Conservation (phyloP, 1,139 yeast genomes). For the Pichia cactophila region DNA sequence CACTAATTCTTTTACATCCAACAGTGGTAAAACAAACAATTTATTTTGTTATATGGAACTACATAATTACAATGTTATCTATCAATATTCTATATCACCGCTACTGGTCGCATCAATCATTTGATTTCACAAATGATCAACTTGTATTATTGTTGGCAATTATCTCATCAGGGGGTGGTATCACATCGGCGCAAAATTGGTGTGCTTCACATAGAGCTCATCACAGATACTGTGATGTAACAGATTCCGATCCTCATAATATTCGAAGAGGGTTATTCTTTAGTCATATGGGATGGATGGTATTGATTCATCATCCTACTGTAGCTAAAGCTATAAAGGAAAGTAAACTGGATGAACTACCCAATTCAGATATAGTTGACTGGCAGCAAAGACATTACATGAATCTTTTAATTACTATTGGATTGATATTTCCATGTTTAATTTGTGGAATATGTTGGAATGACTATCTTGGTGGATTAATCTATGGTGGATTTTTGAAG, state of each 20-base stretch:
- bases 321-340: constrained; percentile 31
- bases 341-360: constrained; percentile 30
- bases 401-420: constrained; percentile 37
- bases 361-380: constrained; percentile 35
- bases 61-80: constrained; percentile 35
- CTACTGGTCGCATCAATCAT: constrained; percentile 56
- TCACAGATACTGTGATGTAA: constrained; percentile 54
- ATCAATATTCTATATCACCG: constrained; percentile 57
- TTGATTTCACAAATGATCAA: constrained; percentile 29
- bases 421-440: constrained; percentile 43
- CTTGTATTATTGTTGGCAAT: constrained; percentile 41
- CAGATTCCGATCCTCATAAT: constrained; percentile 62
- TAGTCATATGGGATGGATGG: constrained; percentile 61
- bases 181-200: constrained; percentile 60
- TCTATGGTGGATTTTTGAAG: constrained; percentile 57
- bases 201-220: constrained; percentile 62
- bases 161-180: constrained; percentile 53
- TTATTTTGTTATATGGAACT: constrained; percentile 33
- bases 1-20: constrained; percentile 15
- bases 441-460: constrained; percentile 40
- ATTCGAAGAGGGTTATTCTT: constrained; percentile 50
- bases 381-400: constrained; percentile 53
- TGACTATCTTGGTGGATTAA: constrained; percentile 45
- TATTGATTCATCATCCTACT: constrained; percentile 44
- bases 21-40: constrained; percentile 23